A percentile compares a stretch with the other conserved stretches of the same genome.
Conservation (phyloP, 345 rosid species). For the Cardamine occulta region DNA sequence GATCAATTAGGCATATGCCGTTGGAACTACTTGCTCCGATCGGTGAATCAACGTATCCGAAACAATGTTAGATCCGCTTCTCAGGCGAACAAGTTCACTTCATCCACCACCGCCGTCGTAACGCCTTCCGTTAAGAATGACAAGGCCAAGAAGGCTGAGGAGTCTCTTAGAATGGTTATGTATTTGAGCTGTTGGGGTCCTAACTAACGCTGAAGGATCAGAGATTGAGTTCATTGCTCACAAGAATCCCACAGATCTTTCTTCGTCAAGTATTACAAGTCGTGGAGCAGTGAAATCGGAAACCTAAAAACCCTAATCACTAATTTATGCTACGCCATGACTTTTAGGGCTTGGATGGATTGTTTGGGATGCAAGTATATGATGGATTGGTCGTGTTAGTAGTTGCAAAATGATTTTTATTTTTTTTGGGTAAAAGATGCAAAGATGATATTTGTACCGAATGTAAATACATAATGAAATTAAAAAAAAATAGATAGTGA, state of each 20-base stretch:
- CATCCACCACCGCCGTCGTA: conserved; percentile 5
- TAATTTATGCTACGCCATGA: not conserved
- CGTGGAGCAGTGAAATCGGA: not conserved
- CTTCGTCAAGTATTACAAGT: not conserved
- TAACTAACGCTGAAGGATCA: not conserved
- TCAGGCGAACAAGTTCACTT: conserved; percentile 42
- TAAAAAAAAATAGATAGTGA: not conserved
- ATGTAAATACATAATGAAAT: not conserved
- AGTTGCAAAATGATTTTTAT: not conserved
- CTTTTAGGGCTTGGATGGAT: not conserved
- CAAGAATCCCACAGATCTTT: not conserved
- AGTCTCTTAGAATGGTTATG: conserved; percentile 77
- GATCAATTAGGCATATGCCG: conserved; percentile 57
- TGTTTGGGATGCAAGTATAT: not conserved
- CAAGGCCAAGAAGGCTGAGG: conserved; percentile 59
- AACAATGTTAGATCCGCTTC: conserved; percentile 45
- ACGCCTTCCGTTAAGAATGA: conserved; percentile 23
- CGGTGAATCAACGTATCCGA: conserved; percentile 44
- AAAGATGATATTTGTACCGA: not conserved
- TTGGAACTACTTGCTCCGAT: conserved; percentile 53
- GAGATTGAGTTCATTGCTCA: not conserved
- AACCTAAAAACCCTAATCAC: not conserved
- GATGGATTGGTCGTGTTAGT: not conserved
- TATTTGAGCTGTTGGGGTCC: conserved; percentile 91
- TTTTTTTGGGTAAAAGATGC: too few species aligned